phyloP scores from a whole-genome alignment of 2,329 filamentous ascomycete species.

The Fusarium odoratissimum region DNA sequence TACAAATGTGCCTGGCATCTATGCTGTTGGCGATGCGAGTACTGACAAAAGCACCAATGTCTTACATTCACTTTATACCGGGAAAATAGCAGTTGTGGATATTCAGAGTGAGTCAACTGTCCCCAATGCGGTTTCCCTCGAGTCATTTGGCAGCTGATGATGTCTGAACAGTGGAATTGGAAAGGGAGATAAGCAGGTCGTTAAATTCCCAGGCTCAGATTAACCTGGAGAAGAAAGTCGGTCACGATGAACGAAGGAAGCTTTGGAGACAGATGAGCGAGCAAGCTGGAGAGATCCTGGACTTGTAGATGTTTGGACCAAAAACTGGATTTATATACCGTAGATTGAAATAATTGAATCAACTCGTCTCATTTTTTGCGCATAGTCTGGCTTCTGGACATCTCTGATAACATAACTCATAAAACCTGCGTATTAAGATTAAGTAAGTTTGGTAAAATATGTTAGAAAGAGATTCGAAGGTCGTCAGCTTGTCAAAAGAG shows the following conservation, averaged over 20 bases:
- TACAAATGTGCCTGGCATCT: neutral
- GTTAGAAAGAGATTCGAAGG: too few relatives aligned
- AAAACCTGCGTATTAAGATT: too few relatives aligned
- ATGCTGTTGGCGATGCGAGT: neutral
- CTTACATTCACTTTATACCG: neutral
- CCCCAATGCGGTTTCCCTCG: fast-evolving
- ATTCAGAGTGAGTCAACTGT: neutral
- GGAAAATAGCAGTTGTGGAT: neutral
- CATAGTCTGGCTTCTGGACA: neutral
- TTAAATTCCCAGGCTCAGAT: neutral
- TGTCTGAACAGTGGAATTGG: neutral
- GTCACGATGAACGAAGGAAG: neutral
- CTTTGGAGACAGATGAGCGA: neutral
- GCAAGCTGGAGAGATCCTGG: neutral
- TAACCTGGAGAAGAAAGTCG: fast-evolving
- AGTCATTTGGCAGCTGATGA: neutral
- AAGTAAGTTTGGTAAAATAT: too few relatives aligned
- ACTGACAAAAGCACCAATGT: neutral
- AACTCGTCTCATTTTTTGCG: neutral
- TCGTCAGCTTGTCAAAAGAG: too few relatives aligned
- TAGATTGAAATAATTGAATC: neutral
- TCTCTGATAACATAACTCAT: too few relatives aligned
- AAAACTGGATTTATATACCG: fast-evolving
- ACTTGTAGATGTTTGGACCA: neutral
- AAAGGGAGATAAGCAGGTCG: neutral